phyloP scores from a whole-genome alignment of 1,284 basidiomycete genomes.

The Austroboletus sp. region DNA sequence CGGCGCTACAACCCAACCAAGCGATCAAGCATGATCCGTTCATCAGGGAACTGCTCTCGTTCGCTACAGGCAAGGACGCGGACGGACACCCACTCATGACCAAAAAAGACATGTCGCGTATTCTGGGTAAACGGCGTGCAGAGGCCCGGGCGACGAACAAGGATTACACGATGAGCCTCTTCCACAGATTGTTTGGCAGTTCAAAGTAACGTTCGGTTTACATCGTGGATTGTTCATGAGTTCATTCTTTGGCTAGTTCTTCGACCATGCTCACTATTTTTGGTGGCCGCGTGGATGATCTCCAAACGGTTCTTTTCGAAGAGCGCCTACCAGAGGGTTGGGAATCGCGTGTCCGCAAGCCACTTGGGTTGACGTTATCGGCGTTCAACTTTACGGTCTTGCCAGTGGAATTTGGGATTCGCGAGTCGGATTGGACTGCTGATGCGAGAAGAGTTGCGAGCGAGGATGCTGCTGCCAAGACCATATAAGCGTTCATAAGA shows the following conservation, averaged over 20 bases:
- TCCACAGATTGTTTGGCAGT: conserved; percentile 59
- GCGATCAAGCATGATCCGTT: conserved; percentile 41
- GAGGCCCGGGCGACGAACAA: conserved; percentile 50
- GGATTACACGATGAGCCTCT: conserved; percentile 42
- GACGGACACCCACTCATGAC: conserved; percentile 47
- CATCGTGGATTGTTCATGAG: neutral
- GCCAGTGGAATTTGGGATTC: conserved; percentile 45
- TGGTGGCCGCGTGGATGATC: conserved; percentile 53
- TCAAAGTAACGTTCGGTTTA: conserved; percentile 44
- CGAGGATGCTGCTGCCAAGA: no score
- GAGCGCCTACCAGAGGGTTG: conserved; percentile 64
- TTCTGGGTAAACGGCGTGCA: conserved; percentile 51
- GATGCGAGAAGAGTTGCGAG: conserved; percentile 4
- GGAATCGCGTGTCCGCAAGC: conserved; percentile 53
- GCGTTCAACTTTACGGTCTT: conserved; percentile 53
- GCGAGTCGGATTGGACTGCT: conserved; percentile 30
- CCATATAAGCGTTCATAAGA: no score
- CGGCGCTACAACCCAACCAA: conserved; percentile 46
- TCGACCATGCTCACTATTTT: conserved; percentile 43
- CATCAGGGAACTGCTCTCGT: conserved; percentile 52
- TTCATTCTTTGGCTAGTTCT: conserved; percentile 11
- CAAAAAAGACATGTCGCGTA: conserved; percentile 50
- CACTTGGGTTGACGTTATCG: conserved; percentile 53
- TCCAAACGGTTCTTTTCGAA: conserved; percentile 51
- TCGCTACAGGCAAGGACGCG: conserved; percentile 52